Evolutionary conservation across 116 monocot genomes (phyloP).

Genomic region (Phalaenopsis hybrid): DNA sequence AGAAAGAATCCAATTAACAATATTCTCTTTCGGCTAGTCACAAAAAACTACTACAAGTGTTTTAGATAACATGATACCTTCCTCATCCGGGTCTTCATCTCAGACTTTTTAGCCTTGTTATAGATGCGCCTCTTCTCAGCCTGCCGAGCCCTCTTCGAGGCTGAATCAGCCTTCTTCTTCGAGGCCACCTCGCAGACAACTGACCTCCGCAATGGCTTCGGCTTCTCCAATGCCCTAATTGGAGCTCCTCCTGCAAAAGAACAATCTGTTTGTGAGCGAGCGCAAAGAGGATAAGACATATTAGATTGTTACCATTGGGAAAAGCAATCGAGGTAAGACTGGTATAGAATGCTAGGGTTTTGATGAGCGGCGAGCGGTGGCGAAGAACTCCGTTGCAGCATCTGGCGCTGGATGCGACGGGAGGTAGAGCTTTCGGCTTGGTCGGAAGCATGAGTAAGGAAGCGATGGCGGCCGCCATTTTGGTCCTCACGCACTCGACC

Average conservation of each 20-base stretch:
- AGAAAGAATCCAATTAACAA: neutral
- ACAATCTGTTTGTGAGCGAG: neutral
- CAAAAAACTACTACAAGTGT: neutral
- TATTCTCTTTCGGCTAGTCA: neutral
- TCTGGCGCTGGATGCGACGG: constrained; percentile 10
- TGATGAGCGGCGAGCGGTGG: neutral
- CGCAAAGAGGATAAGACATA: neutral
- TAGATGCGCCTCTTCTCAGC: constrained; percentile 66
- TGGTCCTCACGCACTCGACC: neutral
- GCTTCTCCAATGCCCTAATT: constrained; percentile 29
- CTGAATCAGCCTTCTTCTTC: constrained; percentile 70
- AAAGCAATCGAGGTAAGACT: constrained; percentile 20
- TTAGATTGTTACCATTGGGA: constrained; percentile 13
- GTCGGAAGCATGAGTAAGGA: constrained; percentile 24
- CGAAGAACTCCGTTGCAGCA: constrained; percentile 3
- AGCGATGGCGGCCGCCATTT: neutral
- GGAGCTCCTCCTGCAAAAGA: constrained; percentile 8
- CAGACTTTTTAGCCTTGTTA: constrained; percentile 77
- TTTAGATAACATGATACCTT: constrained; percentile 35
- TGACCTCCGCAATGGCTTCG: constrained; percentile 16
- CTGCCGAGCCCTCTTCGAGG: constrained; percentile 74
- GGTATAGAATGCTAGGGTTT: constrained; percentile 25
- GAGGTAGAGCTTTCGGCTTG: constrained; percentile 19
- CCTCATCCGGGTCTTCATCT: constrained; percentile 70
- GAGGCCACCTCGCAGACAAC: constrained; percentile 77